Percentiles rank a stretch among this genome's conserved stretches.
These are phyloP conservation scores for Eremothecium cymbalariae DNA, from an alignment of 1,139 yeast genomes.

Conservation along the genomic window DNA sequence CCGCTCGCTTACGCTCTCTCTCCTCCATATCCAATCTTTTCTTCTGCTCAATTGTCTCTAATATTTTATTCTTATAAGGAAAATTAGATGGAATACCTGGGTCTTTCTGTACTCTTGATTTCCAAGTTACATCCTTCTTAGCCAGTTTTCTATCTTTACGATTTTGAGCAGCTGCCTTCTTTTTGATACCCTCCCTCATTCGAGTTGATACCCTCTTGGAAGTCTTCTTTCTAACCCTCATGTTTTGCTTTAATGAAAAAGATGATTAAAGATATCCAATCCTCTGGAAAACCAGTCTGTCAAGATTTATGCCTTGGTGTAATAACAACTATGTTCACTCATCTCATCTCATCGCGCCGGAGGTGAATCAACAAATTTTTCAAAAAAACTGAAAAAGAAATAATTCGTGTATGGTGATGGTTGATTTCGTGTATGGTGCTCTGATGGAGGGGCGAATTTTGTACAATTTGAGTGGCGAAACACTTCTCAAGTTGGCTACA, in stretches of 20 bases:
- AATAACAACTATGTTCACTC: constrained; percentile 11
- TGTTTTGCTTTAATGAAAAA: constrained; percentile 11
- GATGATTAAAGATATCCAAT: too few relatives aligned
- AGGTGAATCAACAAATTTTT: constrained; percentile 16
- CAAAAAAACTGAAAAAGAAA: constrained; percentile 7
- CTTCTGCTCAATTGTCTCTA: constrained; percentile 70
- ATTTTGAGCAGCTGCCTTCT: constrained; percentile 87
- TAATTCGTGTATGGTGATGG: not conserved
- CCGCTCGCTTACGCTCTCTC: constrained; percentile 39
- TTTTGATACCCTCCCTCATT: constrained; percentile 91
- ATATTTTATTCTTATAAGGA: constrained; percentile 82
- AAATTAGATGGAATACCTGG: constrained; percentile 92
- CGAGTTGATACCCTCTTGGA: constrained; percentile 79
- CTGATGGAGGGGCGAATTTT: not conserved
- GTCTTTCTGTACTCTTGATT: constrained; percentile 70
- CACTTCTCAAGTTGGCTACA: too few relatives aligned
- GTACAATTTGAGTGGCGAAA: not conserved
- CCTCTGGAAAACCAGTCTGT: not conserved
- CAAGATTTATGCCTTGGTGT: not conserved
- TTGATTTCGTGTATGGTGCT: too few relatives aligned
- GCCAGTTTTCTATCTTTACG: constrained; percentile 75
- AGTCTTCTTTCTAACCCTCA: constrained; percentile 33
- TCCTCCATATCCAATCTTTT: constrained; percentile 58
- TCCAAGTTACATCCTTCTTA: constrained; percentile 92
- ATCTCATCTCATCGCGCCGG: constrained; percentile 23